Evolutionary conservation across 2,329 filamentous ascomycete species (phyloP).

Genomic region (Phialophora chinensis): DNA sequence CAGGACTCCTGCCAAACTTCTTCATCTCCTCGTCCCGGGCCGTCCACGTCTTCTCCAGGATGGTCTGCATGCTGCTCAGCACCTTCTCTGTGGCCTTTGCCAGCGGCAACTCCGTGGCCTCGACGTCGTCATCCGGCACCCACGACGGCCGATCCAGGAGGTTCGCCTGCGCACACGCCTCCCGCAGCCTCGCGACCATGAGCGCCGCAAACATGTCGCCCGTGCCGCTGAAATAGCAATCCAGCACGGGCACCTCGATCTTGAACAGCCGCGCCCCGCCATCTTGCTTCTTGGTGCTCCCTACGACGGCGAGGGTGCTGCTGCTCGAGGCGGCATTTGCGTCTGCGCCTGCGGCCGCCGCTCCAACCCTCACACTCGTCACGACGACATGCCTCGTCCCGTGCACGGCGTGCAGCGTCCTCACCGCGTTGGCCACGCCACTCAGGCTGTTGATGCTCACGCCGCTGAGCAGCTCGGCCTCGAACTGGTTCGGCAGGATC

Average conservation of each 20-base stretch:
- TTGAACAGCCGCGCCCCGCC: constrained; percentile 81
- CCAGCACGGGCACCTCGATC: constrained; percentile 82
- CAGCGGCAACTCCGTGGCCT: constrained; percentile 74
- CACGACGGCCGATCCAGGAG: constrained; percentile 68
- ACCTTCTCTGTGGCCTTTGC: constrained; percentile 85
- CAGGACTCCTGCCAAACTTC: constrained; percentile 34
- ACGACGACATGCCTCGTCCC: constrained; percentile 87
- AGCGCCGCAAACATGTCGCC: constrained; percentile 98
- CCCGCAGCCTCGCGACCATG: constrained; percentile 82
- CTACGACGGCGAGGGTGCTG: constrained; percentile 32
- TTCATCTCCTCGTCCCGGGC: constrained; percentile 70
- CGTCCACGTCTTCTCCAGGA: constrained; percentile 71
- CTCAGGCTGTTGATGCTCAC: constrained; percentile 30
- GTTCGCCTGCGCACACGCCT: constrained; percentile 62
- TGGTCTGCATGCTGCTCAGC: constrained; percentile 87
- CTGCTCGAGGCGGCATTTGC: not conserved
- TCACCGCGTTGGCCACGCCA: constrained; percentile 35
- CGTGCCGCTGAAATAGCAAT: constrained; percentile 94
- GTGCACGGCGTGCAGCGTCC: constrained; percentile 68
- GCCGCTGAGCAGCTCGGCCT: constrained; percentile 76
- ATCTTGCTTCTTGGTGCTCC: constrained; percentile 33
- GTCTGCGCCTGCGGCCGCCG: not conserved
- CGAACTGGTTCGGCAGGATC: constrained; percentile 95
- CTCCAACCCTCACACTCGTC: constrained; percentile 69
- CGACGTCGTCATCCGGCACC: constrained; percentile 76